Base-by-base conservation (phyloP, 179 eudicot genomes). In the Vitellaria paradoxa region DNA sequence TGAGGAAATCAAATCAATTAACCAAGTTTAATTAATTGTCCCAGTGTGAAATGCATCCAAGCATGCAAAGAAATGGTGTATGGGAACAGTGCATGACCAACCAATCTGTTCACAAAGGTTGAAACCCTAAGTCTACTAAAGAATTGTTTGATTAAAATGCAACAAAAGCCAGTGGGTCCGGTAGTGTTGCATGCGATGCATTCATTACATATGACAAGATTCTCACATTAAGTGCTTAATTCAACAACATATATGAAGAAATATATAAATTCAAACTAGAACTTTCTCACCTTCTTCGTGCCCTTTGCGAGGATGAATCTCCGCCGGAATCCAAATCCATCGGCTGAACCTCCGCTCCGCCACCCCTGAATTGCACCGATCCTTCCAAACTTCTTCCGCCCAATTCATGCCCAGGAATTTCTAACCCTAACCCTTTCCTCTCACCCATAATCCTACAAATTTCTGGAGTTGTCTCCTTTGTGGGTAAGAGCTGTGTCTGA, bases 211-310 rank as follows among this genome's bases (percentile, higher is more conserved):
- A 30, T 30, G 37, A 30, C 37, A 30, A 2, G 1, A 1, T 30
- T 30, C 37, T 0, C 37, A 30, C 37, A 30, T n/a, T n/a, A 30
- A 30, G 1, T 30, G 37, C 2, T 30, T 30, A 63, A 24, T 12
- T 17, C 42, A 70, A 5, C 7, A 42, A 30, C 18, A 73, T 14
- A 56, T 13, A 6, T 30, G 17, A 53, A 45, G 15, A 37, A 42
- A 10, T n/a, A 30, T 30, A 30, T 30, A 30, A 30, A 30, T 42
- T 18, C 8, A 49, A 20, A 17, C 6, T 6, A 26, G 46, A 65
- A 70, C 30, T 8, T 73, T 76, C 73, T 78, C 50, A 87, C 90
- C 90, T 87, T 74, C 80, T 85, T 73, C 90, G 50, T 18, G 23
- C 50, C 42, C 83, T 75, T 52, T 49, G 82, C 21, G 76, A 57